Conservation (phyloP, 768 basidiomycete genomes). For the Mycena galericulata region DNA sequence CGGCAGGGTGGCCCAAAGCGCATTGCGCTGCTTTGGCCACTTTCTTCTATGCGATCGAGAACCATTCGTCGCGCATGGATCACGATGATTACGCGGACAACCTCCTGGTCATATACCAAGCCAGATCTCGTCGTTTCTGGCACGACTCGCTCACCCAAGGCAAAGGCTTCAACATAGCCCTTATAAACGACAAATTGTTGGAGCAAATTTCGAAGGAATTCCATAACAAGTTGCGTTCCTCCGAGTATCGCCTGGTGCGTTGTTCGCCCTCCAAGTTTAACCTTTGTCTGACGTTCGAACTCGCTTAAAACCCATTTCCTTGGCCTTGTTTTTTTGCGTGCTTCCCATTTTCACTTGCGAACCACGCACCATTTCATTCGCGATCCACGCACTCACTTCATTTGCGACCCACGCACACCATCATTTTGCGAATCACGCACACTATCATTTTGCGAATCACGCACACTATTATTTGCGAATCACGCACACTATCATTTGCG, state of each 20-base stretch:
- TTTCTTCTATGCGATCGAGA: slow-evolving; percentile 33
- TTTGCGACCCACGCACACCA: background rate
- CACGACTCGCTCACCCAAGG: background rate
- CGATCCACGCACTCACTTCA: background rate
- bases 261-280: background rate
- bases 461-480: background rate
- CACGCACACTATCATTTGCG: background rate
- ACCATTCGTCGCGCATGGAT: slow-evolving; percentile 2
- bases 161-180: background rate
- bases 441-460: background rate
- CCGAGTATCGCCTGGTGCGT: background rate
- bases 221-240: background rate
- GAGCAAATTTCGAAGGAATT: background rate
- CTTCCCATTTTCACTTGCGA: background rate
- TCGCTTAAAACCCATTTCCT: background rate
- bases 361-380: background rate
- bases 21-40: slow-evolving; percentile 16
- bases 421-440: background rate
- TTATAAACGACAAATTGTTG: slow-evolving; percentile 1
- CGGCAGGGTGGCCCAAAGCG: slow-evolving; percentile 17
- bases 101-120: slow-evolving; percentile 2
- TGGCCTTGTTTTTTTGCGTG: background rate
- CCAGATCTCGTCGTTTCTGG: background rate
- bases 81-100: slow-evolving; percentile 10
- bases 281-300: background rate